phyloP scores from a whole-genome alignment of 148 eudicot species.

The Rhododendron henanense region DNA sequence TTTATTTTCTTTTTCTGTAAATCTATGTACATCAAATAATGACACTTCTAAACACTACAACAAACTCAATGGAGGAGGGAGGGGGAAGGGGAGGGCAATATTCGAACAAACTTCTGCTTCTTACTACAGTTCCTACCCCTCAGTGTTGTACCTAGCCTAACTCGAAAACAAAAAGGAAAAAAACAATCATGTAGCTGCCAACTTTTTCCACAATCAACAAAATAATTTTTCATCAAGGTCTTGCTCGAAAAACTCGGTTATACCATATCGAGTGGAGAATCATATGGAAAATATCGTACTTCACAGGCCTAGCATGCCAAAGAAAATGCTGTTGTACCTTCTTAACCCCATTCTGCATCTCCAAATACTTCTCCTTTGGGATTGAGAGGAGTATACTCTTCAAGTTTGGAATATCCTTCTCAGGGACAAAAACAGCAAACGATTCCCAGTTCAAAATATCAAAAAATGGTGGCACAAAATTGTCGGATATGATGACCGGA shows the following conservation, averaged over 20 bases:
- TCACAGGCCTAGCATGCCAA: conserved; percentile 43
- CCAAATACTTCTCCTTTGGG: conserved; percentile 23
- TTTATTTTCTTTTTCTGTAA: background rate
- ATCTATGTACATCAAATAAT: background rate
- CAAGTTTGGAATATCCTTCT: conserved; percentile 41
- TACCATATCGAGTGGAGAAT: conserved; percentile 47
- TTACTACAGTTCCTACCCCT: background rate
- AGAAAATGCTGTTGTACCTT: conserved; percentile 45
- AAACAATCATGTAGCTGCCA: background rate
- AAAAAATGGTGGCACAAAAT: conserved; percentile 48
- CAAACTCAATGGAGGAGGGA: background rate
- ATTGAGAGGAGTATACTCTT: conserved; percentile 38
- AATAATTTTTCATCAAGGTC: background rate
- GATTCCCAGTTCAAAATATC: conserved; percentile 48
- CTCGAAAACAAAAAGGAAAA: background rate
- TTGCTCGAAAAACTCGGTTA: conserved; percentile 36
- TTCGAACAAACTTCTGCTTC: background rate
- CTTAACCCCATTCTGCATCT: conserved; percentile 40
- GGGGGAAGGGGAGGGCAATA: background rate
- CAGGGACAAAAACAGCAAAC: conserved; percentile 41
- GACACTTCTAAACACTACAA: background rate
- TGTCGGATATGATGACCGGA: conserved; percentile 47
- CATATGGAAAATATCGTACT: conserved; percentile 51
- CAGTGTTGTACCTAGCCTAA: background rate
- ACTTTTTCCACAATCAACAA: background rate